Evolutionary conservation across 805 yeast genomes (phyloP), one percentile per base, ranked within the genome.

Genomic region (Lipomyces sp.): DNA sequence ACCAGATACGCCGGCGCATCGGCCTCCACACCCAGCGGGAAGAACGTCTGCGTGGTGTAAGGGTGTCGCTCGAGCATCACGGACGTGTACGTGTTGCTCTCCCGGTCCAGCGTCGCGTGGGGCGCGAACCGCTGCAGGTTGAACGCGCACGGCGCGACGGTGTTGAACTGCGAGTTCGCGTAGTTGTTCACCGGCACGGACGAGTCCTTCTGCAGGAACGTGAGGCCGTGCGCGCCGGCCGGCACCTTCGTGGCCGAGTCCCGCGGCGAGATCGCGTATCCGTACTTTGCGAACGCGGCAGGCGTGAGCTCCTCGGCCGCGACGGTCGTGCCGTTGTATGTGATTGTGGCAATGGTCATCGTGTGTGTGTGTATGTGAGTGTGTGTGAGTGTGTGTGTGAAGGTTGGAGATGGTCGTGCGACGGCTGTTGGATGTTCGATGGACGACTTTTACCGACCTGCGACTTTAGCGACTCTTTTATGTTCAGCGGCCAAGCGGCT

Each of bases 51-150:
- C 0, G 96, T 82, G 14, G 90, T 77, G 63, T 68, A 84, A 6
- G 97, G 97, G 66, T 90, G 98, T 67, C 95, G 77, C 65, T 90
- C 98, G 28, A 90, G 73, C 1, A 88, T 95, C 59, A 75, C 82
- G 13, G 84, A 70, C 1, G 66, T 62, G 63, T 83, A 84, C 1
- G 46, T 43, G 46, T 65, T 65, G 8, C 47, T 49, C 22, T 18
- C 32, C n/a, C 38, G 41, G 28, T 82, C 74, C 33, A 33, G 19
- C 24, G 49, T 28, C 82, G 73, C 49, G 2, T 91, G 95, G 3
- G 91, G 86, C 3, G 82, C 77, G 61, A 95, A 86, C 53, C 95
- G 72, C 68, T 87, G 90, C 31, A 89, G 74, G 66, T 89, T 89
- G 84, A 87, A 83, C 59, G 84, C 83, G 2, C 95, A 80, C 0